These are phyloP conservation scores for Fragaria ananassa DNA, from an alignment of 306 rosid genomes.

Conservation along the genomic window DNA sequence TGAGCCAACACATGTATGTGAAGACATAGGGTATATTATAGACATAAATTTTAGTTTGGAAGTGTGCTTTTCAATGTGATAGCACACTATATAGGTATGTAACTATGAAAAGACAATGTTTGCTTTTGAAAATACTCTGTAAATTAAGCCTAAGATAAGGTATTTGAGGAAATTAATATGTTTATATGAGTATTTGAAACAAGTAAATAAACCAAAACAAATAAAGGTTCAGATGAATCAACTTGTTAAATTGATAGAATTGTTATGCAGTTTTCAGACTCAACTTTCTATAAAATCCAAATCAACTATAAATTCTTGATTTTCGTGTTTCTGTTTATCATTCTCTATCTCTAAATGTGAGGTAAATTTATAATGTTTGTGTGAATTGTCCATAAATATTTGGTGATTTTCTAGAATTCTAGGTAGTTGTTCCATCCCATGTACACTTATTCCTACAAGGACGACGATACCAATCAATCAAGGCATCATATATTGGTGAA, in stretches of 20 bases:
- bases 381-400: not conserved
- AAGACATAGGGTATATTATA: not conserved
- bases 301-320: too few relatives aligned
- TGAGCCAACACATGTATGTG: not conserved
- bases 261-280: too few relatives aligned
- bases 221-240: too few relatives aligned
- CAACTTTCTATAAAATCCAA: too few relatives aligned
- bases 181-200: not conserved
- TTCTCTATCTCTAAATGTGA: not conserved
- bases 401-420: too few relatives aligned
- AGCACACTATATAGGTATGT: not conserved
- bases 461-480: not conserved
- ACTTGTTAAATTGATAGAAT: too few relatives aligned
- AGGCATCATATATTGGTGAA: too few relatives aligned
- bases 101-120: not conserved
- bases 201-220: too few relatives aligned
- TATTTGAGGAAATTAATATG: not conserved
- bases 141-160: not conserved
- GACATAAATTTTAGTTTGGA: not conserved
- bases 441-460: not conserved
- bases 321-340: not conserved
- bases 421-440: too few relatives aligned
- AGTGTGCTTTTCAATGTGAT: not conserved
- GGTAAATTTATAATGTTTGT: not conserved
- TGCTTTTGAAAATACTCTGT: too few relatives aligned